Evolutionary conservation across 805 yeast species (phyloP).

Genomic region (Metschnikowia continentalis): DNA sequence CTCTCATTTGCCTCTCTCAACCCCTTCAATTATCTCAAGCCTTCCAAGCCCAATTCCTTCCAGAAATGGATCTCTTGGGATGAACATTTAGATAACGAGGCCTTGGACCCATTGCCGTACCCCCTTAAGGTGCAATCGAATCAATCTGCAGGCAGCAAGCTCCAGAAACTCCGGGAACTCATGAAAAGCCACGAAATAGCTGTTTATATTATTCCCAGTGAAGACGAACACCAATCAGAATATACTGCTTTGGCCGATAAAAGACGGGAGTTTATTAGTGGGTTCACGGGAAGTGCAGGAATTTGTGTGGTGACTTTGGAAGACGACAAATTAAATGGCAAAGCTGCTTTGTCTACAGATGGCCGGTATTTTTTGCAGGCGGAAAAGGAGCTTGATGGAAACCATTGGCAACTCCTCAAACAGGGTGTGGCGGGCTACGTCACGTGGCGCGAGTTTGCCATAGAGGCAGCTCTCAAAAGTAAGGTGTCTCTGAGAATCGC

Average conservation of each 20-base stretch:
- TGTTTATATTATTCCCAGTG: conserved; percentile 19
- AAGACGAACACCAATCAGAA: conserved; percentile 20
- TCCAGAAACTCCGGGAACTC: conserved; percentile 11
- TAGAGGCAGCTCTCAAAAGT: conserved; percentile 52
- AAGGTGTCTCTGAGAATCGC: conserved; percentile 56
- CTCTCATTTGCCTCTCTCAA: background rate
- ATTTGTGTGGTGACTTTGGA: conserved; percentile 22
- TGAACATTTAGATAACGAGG: conserved; percentile 19
- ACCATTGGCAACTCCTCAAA: conserved; percentile 71
- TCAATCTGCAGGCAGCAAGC: conserved; percentile 7
- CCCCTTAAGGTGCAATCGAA: conserved; percentile 1
- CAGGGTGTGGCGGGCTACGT: conserved; percentile 71
- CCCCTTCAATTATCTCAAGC: background rate
- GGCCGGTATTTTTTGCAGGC: conserved; percentile 96
- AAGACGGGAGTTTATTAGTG: conserved; percentile 17
- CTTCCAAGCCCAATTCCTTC: background rate
- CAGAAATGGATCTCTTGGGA: conserved; percentile 6
- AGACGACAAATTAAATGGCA: conserved; percentile 48
- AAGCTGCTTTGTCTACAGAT: conserved; percentile 85
- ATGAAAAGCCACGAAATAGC: conserved; percentile 14
- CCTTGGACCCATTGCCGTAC: conserved; percentile 26
- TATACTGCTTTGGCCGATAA: conserved; percentile 18
- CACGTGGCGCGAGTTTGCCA: conserved; percentile 74
- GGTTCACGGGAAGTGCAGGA: conserved; percentile 20
- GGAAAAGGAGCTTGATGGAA: conserved; percentile 67